Evolutionary conservation across 495 filamentous ascomycete genomes (phyloP).

Genomic region (Penicillium paxilli): DNA sequence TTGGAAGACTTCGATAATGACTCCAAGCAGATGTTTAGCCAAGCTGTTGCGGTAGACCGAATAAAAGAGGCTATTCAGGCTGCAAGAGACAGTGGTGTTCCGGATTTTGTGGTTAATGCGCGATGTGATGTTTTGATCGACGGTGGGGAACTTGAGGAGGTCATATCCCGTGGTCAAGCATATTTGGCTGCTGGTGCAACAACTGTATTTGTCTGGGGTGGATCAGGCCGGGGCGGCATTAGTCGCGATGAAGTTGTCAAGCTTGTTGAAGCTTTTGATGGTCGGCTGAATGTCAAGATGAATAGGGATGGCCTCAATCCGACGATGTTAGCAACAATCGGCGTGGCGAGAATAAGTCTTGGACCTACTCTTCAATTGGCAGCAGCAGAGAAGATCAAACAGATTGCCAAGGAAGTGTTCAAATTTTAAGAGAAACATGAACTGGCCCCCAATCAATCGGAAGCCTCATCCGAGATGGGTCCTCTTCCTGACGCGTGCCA

Average conservation of each 20-base stretch:
- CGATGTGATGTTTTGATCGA: conserved; percentile 40
- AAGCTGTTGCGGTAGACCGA: conserved; percentile 37
- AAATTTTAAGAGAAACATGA: not conserved
- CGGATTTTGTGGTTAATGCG: conserved; percentile 53
- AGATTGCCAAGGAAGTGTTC: conserved; percentile 23
- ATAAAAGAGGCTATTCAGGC: conserved; percentile 32
- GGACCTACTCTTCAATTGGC: conserved; percentile 30
- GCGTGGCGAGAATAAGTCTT: conserved; percentile 50
- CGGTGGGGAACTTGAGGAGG: conserved; percentile 37
- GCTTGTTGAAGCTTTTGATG: conserved; percentile 32
- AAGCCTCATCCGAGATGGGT: no score
- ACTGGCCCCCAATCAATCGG: no score
- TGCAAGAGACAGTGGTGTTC: conserved; percentile 39
- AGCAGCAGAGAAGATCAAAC: conserved; percentile 29
- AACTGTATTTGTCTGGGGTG: conserved; percentile 52
- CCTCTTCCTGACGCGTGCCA: no score
- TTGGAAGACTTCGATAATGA: conserved; percentile 47
- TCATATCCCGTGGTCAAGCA: conserved; percentile 40
- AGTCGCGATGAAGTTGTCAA: conserved; percentile 36
- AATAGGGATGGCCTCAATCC: conserved; percentile 13
- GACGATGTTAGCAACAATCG: conserved; percentile 13
- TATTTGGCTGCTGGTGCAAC: conserved; percentile 47
- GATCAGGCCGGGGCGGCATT: conserved; percentile 21
- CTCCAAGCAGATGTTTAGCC: conserved; percentile 26
- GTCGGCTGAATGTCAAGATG: conserved; percentile 35